Percentiles rank a stretch among this genome's conserved stretches.
These are phyloP conservation scores for Scheffersomyces quercinus DNA, from an alignment of 1,139 yeast genomes.

Conservation along the genomic window DNA sequence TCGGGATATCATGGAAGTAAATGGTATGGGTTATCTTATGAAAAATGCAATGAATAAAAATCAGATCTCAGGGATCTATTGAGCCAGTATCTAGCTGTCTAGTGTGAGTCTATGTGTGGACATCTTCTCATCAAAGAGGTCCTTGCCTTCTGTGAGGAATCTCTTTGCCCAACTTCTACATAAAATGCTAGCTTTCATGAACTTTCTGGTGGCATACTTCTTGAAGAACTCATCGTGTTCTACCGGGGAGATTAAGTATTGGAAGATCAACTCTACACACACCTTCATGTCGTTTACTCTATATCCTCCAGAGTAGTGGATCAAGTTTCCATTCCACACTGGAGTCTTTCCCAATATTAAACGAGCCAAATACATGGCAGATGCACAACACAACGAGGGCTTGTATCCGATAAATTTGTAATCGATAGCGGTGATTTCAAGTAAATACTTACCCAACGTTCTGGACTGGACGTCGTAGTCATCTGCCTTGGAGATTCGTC, in stretches of 20 bases:
- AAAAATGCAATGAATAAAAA: background rate
- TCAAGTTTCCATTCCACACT: slow-evolving; percentile 78
- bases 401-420: slow-evolving; percentile 74
- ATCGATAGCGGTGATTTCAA: slow-evolving; percentile 82
- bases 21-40: background rate
- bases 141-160: slow-evolving; percentile 30
- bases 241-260: slow-evolving; percentile 80
- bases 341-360: slow-evolving; percentile 71
- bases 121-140: slow-evolving; percentile 17
- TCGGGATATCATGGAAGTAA: background rate
- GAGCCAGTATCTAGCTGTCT: slow-evolving; percentile 3
- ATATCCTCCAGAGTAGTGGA: slow-evolving; percentile 93
- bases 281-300: slow-evolving; percentile 69
- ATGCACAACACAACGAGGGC: slow-evolving; percentile 87
- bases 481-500: slow-evolving; percentile 93
- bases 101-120: slow-evolving; percentile 16
- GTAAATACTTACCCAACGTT: slow-evolving; percentile 84
- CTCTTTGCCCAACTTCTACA: slow-evolving; percentile 92
- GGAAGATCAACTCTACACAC: slow-evolving; percentile 71
- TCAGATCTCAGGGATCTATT: background rate
- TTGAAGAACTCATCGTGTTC: slow-evolving; percentile 92
- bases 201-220: slow-evolving; percentile 88
- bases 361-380: slow-evolving; percentile 88
- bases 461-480: slow-evolving; percentile 91
- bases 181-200: slow-evolving; percentile 85